Evolutionary conservation across 192 early-diverging fungal genomes (phyloP).

Genomic region (Obelidium mucronatum): DNA sequence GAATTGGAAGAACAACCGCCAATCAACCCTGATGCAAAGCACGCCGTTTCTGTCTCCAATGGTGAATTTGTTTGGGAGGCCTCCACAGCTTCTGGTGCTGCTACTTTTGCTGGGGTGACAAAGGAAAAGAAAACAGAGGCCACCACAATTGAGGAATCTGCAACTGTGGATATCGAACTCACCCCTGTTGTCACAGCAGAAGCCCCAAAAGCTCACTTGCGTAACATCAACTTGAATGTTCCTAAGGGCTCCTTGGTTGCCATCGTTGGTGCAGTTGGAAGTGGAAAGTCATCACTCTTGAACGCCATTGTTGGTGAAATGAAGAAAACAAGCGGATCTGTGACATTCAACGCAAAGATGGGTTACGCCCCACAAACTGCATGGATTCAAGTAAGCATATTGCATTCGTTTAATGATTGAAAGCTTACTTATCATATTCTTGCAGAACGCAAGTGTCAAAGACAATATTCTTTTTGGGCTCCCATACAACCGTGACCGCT

Average conservation of each 20-base stretch:
- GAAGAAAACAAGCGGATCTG: slow-evolving; percentile 56
- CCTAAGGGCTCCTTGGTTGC: slow-evolving; percentile 61
- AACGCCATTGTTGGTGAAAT: slow-evolving; percentile 61
- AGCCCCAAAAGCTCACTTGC: slow-evolving; percentile 34
- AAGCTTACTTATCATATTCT: not conserved
- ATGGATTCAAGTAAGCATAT: slow-evolving; percentile 74
- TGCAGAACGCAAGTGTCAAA: slow-evolving; percentile 62
- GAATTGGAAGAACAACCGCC: slow-evolving; percentile 63
- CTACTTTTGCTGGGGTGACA: slow-evolving; percentile 27
- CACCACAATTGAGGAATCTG: not conserved
- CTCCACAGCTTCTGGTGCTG: slow-evolving; percentile 38
- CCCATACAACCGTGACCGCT: slow-evolving; percentile 66
- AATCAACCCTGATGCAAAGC: slow-evolving; percentile 44
- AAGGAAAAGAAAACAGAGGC: slow-evolving; percentile 3
- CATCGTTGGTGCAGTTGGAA: slow-evolving; percentile 69
- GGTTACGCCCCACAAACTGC: slow-evolving; percentile 84
- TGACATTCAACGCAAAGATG: slow-evolving; percentile 68
- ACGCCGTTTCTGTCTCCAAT: slow-evolving; percentile 58
- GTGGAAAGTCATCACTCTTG: slow-evolving; percentile 70
- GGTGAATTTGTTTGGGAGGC: slow-evolving; percentile 69
- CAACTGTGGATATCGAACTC: not conserved
- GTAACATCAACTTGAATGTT: slow-evolving; percentile 55
- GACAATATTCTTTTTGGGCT: slow-evolving; percentile 77
- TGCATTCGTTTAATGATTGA: too few species aligned
- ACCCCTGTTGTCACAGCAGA: not conserved